These are phyloP conservation scores for Beauveria sp. DNA, from an alignment of 2,329 filamentous ascomycete species.

Conservation along the genomic window DNA sequence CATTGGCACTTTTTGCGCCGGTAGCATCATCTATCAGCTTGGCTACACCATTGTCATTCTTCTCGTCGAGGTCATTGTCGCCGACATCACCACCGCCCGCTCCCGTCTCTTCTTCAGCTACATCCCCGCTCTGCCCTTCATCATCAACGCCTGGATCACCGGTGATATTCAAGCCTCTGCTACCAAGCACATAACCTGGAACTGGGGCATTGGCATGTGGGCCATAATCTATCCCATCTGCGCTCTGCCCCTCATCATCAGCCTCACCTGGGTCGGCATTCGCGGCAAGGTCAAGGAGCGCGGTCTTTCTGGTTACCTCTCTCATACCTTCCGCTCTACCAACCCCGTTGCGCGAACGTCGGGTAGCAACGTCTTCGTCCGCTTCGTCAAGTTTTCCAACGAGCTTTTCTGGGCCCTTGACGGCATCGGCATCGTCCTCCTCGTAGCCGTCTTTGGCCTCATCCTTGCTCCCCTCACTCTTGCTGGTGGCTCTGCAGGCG, in stretches of 20 bases:
- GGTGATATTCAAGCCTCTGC: slow-evolving; percentile 47
- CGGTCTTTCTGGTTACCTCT: slow-evolving; percentile 35
- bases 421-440: slow-evolving; percentile 35
- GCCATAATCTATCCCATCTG: slow-evolving; percentile 54
- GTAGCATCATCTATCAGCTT: slow-evolving; percentile 53
- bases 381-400: slow-evolving; percentile 17
- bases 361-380: not conserved
- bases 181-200: slow-evolving; percentile 42
- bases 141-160: slow-evolving; percentile 59
- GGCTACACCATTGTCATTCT: slow-evolving; percentile 56
- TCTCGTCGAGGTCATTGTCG: slow-evolving; percentile 56
- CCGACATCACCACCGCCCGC: slow-evolving; percentile 55
- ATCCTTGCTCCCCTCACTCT: slow-evolving; percentile 37
- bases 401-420: slow-evolving; percentile 41
- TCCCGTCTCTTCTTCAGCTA: slow-evolving; percentile 59
- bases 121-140: slow-evolving; percentile 50
- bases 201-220: slow-evolving; percentile 60
- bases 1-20: slow-evolving; percentile 46
- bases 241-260: slow-evolving; percentile 46
- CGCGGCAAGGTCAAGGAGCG: slow-evolving; percentile 38
- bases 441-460: slow-evolving; percentile 39
- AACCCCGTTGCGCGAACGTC: slow-evolving; percentile 13
- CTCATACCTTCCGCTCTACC: slow-evolving; percentile 24
- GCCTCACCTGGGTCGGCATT: slow-evolving; percentile 40
- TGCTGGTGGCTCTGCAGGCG: slow-evolving; percentile 29